These are phyloP conservation scores for Syzygium jambos DNA, from an alignment of 345 rosid species.

Conservation along the genomic window DNA sequence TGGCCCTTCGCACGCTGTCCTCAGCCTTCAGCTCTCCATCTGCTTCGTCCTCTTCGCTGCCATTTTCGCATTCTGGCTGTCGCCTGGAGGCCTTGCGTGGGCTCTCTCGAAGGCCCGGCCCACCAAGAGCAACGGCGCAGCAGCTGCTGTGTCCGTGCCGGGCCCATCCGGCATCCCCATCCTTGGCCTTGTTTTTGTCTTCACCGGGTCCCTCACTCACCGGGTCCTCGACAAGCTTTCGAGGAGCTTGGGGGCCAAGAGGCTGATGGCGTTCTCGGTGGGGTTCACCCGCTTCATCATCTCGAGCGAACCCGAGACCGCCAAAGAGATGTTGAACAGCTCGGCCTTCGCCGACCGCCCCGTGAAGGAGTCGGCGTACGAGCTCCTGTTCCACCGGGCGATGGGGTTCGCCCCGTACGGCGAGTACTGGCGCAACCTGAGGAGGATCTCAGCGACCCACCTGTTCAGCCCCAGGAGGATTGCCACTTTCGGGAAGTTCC, in stretches of 20 bases:
- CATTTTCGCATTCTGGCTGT: conserved; percentile 23
- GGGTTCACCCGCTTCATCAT: conserved; percentile 68
- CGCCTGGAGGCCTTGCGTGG: conserved; percentile 77
- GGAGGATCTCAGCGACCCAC: conserved; percentile 73
- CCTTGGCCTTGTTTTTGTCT: conserved; percentile 30
- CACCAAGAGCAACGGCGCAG: neutral
- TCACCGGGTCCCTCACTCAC: conserved; percentile 44
- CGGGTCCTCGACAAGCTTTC: conserved; percentile 43
- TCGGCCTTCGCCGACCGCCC: conserved; percentile 83
- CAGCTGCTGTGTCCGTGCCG: conserved; percentile 20
- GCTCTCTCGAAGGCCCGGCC: conserved; percentile 18
- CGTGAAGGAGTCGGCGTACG: conserved; percentile 80
- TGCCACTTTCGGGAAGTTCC: conserved; percentile 27
- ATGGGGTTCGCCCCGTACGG: conserved; percentile 88
- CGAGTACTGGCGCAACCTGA: conserved; percentile 79
- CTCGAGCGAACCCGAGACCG: conserved; percentile 63
- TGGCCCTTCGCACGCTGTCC: neutral
- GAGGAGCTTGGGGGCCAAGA: conserved; percentile 17
- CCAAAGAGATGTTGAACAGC: conserved; percentile 64
- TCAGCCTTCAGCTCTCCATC: conserved; percentile 22
- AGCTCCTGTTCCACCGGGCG: conserved; percentile 70
- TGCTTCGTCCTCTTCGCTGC: conserved; percentile 20
- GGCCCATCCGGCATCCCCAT: conserved; percentile 66
- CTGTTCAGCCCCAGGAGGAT: conserved; percentile 69
- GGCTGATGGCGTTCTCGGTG: conserved; percentile 74